phyloP scores from a whole-genome alignment of 768 basidiomycete genomes.

The Cyathus striatus region DNA sequence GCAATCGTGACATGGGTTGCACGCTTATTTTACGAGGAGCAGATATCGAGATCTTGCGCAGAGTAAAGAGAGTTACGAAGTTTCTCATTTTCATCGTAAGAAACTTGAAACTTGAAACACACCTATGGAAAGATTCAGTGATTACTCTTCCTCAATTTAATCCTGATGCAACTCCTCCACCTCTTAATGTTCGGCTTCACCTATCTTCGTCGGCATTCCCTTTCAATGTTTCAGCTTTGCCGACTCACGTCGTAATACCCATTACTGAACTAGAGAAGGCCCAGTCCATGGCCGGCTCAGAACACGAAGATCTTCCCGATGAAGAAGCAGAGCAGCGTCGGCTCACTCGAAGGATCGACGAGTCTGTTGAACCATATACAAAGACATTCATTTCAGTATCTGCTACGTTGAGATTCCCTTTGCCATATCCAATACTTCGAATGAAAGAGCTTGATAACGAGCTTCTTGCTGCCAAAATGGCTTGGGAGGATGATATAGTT shows the following conservation, averaged over 20 bases:
- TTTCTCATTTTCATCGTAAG: slow-evolving; percentile 92
- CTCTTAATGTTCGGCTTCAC: slow-evolving; percentile 18
- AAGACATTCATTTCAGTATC: slow-evolving; percentile 92
- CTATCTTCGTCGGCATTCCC: slow-evolving; percentile 17
- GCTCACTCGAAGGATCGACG: slow-evolving; percentile 73
- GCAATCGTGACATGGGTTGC: slow-evolving; percentile 88
- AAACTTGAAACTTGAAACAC: slow-evolving; percentile 90
- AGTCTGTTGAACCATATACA: slow-evolving; percentile 78
- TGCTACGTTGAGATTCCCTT: slow-evolving; percentile 85
- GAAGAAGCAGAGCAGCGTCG: slow-evolving; percentile 69
- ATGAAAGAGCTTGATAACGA: slow-evolving; percentile 89
- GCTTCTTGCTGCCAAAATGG: slow-evolving; percentile 61
- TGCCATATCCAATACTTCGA: slow-evolving; percentile 79
- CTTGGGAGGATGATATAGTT: slow-evolving; percentile 86
- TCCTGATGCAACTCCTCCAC: slow-evolving; percentile 56
- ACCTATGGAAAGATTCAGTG: slow-evolving; percentile 88
- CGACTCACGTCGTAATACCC: slow-evolving; percentile 21
- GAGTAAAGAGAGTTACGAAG: slow-evolving; percentile 88
- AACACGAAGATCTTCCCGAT: slow-evolving; percentile 48
- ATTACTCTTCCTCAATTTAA: slow-evolving; percentile 69
- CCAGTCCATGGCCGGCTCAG: slow-evolving; percentile 6
- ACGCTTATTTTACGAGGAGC: slow-evolving; percentile 91
- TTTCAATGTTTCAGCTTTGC: slow-evolving; percentile 19
- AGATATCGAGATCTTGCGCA: slow-evolving; percentile 71
- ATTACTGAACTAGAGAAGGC: slow-evolving; percentile 7